Percentiles rank a stretch among this genome's conserved stretches.
phyloP scores from a whole-genome alignment of 768 basidiomycete species.

The Tricholoma saponaceum region DNA sequence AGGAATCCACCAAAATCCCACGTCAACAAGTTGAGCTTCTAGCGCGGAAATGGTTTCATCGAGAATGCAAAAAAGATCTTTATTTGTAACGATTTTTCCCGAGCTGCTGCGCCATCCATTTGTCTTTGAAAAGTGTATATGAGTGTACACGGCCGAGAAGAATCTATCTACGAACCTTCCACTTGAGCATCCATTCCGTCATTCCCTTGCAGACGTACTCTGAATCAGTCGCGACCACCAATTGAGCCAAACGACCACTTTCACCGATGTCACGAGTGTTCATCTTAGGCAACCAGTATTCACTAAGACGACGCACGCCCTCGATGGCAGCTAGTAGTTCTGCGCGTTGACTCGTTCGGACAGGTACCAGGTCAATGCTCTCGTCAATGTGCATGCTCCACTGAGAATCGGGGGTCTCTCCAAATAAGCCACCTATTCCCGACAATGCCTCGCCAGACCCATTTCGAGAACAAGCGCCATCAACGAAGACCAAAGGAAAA shows the following conservation, averaged over 20 bases:
- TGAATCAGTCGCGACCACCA: conserved; percentile 1
- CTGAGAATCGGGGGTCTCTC: background rate
- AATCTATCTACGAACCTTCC: background rate
- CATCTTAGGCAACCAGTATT: background rate
- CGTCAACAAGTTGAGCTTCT: background rate
- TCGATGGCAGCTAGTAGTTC: conserved; percentile 13
- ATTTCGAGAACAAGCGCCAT: conserved; percentile 26
- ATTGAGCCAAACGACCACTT: background rate
- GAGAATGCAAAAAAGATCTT: conserved; percentile 1
- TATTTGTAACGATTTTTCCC: background rate
- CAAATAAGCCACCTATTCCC: conserved; percentile 21
- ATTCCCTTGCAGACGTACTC: background rate
- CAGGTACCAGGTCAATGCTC: conserved; percentile 3
- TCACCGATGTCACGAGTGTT: background rate
- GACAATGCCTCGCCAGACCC: conserved; percentile 15
- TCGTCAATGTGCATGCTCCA: conserved; percentile 13
- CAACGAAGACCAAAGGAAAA: conserved; percentile 21
- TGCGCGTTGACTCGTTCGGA: conserved; percentile 12
- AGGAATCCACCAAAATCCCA: background rate
- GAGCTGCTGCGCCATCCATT: background rate
- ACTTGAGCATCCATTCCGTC: background rate
- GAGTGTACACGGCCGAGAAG: background rate
- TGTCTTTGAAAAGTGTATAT: background rate
- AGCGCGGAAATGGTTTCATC: background rate
- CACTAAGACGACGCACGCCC: background rate